Base-by-base conservation (phyloP, 345 rosid genomes). In the Draba incana region DNA sequence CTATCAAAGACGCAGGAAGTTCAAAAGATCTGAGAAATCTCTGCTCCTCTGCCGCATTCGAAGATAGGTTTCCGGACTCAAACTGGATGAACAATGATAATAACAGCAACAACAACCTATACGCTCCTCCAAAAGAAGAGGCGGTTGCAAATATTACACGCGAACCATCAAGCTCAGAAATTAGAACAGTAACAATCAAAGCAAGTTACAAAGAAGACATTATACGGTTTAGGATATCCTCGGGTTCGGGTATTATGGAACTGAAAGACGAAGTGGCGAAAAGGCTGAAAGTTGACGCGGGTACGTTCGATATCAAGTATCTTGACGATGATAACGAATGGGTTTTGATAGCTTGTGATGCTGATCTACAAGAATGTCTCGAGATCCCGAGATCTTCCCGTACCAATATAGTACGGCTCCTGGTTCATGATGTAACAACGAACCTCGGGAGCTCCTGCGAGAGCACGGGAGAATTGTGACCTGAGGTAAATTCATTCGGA, bases 391-490 rank as follows among this genome's bases (percentile, higher is more conserved):
- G 88, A 75, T 88, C 81, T 7, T 85, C 90, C 2, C 84, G 88
- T 14, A 77, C 85, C 67, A 84, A 67, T 50, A 83, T 85, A 25
- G 77, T 88, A 30, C 76, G 98, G 77, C 71, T 92, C 71, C 74
- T 79, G 2, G 79, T 89, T 71, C 97, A 89, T 28, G 97, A 92
- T 57, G 62, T 69, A 38, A 85, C 69, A 63, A 58, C 84, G 50
- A 84, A 74, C 75, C 92, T 81, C 0, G 97, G 97, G 33, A 92
- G 98, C 77, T 86, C 98, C 0, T 92, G 96, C 15, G 96, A 92
- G 74, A 88, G 97, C 84, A 88, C 85, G 0, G 93, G 86, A 15
- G 86, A 85, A 69, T 64, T 76, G 66, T 75, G 70, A 74, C 75
- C 67, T 38, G 8, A 28, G 57, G 63, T 57, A 12, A 4, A 10